Evolutionary conservation across 2,329 filamentous ascomycete genomes (phyloP), one percentile per base, ranked within the genome.

Genomic region (Plectosphaerella sp.): DNA sequence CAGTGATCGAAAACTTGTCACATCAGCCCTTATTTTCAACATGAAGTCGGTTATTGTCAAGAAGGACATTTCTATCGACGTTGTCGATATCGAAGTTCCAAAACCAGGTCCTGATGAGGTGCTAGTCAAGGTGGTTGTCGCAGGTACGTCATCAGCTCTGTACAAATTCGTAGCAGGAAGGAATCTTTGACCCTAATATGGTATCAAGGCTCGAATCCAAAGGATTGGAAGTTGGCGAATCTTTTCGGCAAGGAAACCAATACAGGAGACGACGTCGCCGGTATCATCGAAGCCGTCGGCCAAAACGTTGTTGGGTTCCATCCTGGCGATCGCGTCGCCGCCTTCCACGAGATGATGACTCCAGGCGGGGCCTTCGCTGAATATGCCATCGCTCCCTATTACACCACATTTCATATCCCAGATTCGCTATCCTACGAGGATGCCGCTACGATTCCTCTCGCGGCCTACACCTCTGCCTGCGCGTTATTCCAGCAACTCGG

Each of bases 331-430:
- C 68, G 76, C 33, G 76, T 79, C 25, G 73, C 71, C 1, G 73
- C 72, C 0, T 77, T 76, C 48, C 75, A 78, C 51, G 68, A 80
- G 55, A 83, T 86, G 73, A 58, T 65, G 43, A 66, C 67, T 1
- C 69, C 74, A 0, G 62, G 72, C 36, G 83, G 83, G 3, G 75
- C 71, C 9, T 87, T 77, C 54, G 83, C 83, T 4, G 82, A 86
- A 60, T 87, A 86, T 57, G 78, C 81, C 3, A 65, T 86, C 11
- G 75, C 77, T 0, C 77, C 72, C 65, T 71, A 74, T 33, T 72
- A 79, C 58, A 80, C 80, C 0, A 83, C 81, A 0, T 83, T 84
- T 60, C 77, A 76, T 57, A 67, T 83, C 18, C 77, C 80, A 0
- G 55, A 68, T 28, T 64, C 70, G 18, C 71, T 72, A 3, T 72